Evolutionary conservation across 768 basidiomycete species (phyloP).

Genomic region (Clathrus columnatus): DNA sequence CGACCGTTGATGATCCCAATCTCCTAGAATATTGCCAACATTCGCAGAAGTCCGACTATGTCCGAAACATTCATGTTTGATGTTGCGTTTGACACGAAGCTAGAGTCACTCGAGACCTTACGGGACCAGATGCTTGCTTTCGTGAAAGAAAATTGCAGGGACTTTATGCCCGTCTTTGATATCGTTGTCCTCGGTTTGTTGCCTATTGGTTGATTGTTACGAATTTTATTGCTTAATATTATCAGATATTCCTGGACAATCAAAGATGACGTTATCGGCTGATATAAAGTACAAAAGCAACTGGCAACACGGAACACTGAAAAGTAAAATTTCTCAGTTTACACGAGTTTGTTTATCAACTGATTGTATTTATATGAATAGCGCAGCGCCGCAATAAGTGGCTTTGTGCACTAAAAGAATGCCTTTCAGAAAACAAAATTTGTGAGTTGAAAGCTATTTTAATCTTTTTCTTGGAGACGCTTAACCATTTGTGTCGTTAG

Average conservation of each 20-base stretch:
- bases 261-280: conserved; percentile 64
- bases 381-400: conserved; percentile 84
- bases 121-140: conserved; percentile 76
- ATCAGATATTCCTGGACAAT: conserved; percentile 71
- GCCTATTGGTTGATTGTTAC: neutral
- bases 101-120: conserved; percentile 72
- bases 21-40: conserved; percentile 57
- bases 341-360: neutral
- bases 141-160: conserved; percentile 58
- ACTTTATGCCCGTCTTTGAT: conserved; percentile 71
- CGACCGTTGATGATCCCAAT: neutral
- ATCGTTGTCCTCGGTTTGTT: conserved; percentile 51
- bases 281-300: conserved; percentile 89
- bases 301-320: conserved; percentile 69
- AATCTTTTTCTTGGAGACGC: neutral
- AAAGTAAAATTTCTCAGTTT: conserved; percentile 32
- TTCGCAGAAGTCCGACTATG: conserved; percentile 65
- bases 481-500: neutral
- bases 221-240: conserved; percentile 1
- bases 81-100: conserved; percentile 67
- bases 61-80: conserved; percentile 78
- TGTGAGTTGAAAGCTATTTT: conserved; percentile 19
- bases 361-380: conserved; percentile 22
- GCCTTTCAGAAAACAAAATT: conserved; percentile 60
- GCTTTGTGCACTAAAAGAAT: conserved; percentile 77